A percentile compares a stretch with the other conserved stretches of the same genome.
Evolutionary conservation across 208 protist genomes (phyloP).

Genomic region (Crithidia bombi): DNA sequence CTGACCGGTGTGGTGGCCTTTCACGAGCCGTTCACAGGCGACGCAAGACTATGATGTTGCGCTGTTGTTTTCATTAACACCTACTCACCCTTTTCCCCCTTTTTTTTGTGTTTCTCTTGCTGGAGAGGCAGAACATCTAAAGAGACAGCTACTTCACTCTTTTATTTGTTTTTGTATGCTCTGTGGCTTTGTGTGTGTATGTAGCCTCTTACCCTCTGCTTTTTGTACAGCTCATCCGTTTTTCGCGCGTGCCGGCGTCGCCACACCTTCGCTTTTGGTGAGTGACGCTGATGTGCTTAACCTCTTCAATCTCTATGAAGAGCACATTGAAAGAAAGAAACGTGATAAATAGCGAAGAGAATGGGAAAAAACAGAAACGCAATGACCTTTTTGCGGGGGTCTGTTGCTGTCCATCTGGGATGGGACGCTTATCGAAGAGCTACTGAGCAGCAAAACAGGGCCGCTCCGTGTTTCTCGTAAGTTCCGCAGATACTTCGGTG

Average conservation of each 20-base stretch:
- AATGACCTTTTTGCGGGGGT: too few species aligned
- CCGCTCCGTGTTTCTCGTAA: too few species aligned
- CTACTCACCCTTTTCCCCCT: neutral
- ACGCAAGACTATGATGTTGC: neutral
- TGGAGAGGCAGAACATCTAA: too few species aligned
- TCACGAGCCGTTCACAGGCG: conserved; percentile 9
- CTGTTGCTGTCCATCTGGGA: too few species aligned
- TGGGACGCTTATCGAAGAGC: too few species aligned
- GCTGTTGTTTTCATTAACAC: neutral
- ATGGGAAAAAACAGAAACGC: too few species aligned
- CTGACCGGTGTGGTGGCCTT: neutral
- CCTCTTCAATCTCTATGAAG: too few species aligned
- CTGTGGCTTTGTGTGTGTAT: neutral
- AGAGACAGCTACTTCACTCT: neutral
- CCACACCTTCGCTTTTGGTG: neutral
- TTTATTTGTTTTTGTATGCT: neutral
- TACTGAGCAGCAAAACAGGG: too few species aligned
- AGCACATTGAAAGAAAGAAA: too few species aligned
- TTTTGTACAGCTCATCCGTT: neutral
- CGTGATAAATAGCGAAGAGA: too few species aligned
- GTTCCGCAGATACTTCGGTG: too few species aligned
- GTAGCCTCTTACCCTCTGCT: neutral
- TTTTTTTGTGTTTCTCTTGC: neutral
- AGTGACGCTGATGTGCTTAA: neutral
- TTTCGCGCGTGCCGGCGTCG: neutral